Base-by-base conservation (phyloP, 352 stramenopile genomes). In the Globisporangium polare region DNA sequence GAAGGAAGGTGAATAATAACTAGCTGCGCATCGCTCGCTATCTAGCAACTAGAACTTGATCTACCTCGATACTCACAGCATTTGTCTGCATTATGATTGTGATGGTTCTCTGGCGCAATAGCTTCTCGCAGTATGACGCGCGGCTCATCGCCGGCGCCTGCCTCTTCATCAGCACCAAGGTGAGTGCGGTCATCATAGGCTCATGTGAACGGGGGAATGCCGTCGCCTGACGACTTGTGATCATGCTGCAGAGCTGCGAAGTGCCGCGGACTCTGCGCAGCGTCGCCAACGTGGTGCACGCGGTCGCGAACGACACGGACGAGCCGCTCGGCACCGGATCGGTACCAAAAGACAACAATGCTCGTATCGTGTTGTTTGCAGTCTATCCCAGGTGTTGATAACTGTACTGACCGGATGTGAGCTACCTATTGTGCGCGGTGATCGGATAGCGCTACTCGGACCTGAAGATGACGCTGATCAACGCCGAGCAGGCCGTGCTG, bases 221-320 rank as follows among this genome's bases (percentile, higher is more conserved):
- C 29, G 29, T 4, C 29, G 29, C 29, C 29, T 33, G 29, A 33
- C 8, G 29, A 33, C 29, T 9, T 26, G 18, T 50, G 20, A 27
- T 33, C 22, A 17, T 22, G 17, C 1, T 57, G 24, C 18, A 85
- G 76, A 77, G 63, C 20, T 81, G 76, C 24, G 76, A 85, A 57
- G 53, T 71, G 50, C 73, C 73, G 51, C 73, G 76, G 1, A 77
- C 71, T 3, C 52, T 85, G 42, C 76, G 74, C 51, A 83, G 76
- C 55, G 58, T 85, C 61, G 69, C 73, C n/a, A 85, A 84, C 50
- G 75, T 78, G 41, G 68, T 77, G 37, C 71, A 84, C 67, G 73
- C 75, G 22, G 50, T 63, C 50, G 61, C 66, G 55, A 66, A 69
- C 49, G 46, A 65, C 46, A 71, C 64, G 24, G 35, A 61, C 26